A percentile compares a stretch with the other conserved stretches of the same genome.
Conservation (phyloP, 2,329 filamentous ascomycete genomes). For the Fusarium sp. region DNA sequence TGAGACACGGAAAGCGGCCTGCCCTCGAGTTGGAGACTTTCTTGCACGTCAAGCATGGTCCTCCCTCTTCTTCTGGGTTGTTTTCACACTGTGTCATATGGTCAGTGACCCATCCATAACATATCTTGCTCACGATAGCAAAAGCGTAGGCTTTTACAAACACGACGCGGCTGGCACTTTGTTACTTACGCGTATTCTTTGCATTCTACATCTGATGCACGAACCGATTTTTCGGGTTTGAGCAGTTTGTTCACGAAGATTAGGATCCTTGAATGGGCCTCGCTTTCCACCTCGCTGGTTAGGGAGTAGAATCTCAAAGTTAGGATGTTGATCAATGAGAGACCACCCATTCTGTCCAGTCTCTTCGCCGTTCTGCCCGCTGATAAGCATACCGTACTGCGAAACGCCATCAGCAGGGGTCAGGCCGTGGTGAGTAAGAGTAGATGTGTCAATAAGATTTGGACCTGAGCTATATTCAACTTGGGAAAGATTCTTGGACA, state of each 20-base stretch:
- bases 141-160: background rate
- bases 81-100: constrained; percentile 61
- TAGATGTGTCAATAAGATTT: constrained; percentile 25
- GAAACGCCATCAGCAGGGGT: constrained; percentile 22
- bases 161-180: background rate
- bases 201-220: constrained; percentile 71
- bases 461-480: constrained; percentile 37
- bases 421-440: constrained; percentile 33
- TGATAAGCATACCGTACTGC: constrained; percentile 36
- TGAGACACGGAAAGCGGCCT: constrained; percentile 67
- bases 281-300: constrained; percentile 54
- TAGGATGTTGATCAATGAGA: constrained; percentile 43
- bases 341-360: constrained; percentile 31
- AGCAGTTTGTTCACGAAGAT: constrained; percentile 65
- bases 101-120: constrained; percentile 7
- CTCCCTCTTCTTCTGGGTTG: constrained; percentile 60
- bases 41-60: constrained; percentile 65
- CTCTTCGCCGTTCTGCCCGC: constrained; percentile 25
- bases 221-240: constrained; percentile 68
- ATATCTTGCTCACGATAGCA: background rate
- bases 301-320: constrained; percentile 47
- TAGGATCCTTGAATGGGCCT: constrained; percentile 67
- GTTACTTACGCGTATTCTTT: constrained; percentile 68
- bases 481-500: constrained; percentile 32
- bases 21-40: constrained; percentile 64